Conservation (phyloP, 805 yeast genomes). For the Sugiyamaella lignohabitans region DNA sequence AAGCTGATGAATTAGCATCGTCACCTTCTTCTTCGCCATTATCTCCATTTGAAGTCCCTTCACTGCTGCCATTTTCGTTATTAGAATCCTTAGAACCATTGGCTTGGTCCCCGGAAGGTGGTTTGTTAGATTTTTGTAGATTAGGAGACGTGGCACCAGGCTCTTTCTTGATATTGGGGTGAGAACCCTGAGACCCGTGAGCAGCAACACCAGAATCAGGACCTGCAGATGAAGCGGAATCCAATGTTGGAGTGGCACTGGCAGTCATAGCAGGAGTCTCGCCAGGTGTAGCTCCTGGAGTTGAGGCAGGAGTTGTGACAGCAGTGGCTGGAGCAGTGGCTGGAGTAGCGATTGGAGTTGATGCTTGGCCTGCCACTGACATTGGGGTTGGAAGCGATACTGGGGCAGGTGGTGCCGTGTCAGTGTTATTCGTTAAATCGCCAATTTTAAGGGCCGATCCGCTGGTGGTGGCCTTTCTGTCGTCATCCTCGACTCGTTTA, state of each 20-base stretch:
- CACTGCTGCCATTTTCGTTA: conserved; percentile 1
- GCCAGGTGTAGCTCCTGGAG: background rate
- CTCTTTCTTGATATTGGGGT: background rate
- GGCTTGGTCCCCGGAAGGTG: background rate
- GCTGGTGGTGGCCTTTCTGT: too few species aligned
- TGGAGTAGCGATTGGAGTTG: background rate
- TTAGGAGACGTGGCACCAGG: background rate
- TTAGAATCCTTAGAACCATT: background rate
- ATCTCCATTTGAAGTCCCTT: too few species aligned
- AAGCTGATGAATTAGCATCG: background rate
- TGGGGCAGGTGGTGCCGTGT: background rate
- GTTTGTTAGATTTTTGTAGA: too few species aligned
- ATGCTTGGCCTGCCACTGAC: background rate
- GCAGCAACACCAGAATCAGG: too few species aligned
- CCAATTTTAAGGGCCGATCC: background rate
- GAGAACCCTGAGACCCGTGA: too few species aligned
- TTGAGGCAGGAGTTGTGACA: background rate
- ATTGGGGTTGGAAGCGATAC: background rate
- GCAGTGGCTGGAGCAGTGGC: background rate
- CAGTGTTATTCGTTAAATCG: background rate
- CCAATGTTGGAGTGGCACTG: too few species aligned
- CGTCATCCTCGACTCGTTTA: too few species aligned
- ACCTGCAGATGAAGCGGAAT: too few species aligned
- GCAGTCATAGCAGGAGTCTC: background rate
- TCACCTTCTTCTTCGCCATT: background rate